phyloP scores from a whole-genome alignment of 768 basidiomycete species.

The Leccinum subtestaceum region DNA sequence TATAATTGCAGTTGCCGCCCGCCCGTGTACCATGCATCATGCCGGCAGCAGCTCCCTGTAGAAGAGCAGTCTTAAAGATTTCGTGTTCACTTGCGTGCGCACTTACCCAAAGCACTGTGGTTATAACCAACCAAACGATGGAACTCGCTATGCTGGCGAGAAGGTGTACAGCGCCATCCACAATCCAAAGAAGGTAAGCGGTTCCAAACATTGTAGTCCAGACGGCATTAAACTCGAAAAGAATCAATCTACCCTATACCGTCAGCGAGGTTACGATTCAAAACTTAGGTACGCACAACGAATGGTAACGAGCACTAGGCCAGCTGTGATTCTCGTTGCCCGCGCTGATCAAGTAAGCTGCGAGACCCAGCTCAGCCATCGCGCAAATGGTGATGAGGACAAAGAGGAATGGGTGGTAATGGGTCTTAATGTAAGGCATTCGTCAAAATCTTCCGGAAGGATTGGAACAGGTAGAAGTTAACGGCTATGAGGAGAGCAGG shows the following conservation, averaged over 20 bases:
- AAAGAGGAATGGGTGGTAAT: constrained; percentile 63
- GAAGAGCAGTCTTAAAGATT: constrained; percentile 4
- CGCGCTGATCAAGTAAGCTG: constrained; percentile 67
- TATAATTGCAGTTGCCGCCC: constrained; percentile 57
- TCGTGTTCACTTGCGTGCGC: background rate
- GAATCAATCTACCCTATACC: constrained; percentile 43
- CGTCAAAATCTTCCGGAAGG: constrained; percentile 12
- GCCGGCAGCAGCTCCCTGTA: constrained; percentile 64
- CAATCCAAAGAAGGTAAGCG: constrained; percentile 69
- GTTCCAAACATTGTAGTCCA: constrained; percentile 76
- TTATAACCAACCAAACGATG: constrained; percentile 66
- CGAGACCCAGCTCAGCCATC: constrained; percentile 71
- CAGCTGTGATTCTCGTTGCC: constrained; percentile 63
- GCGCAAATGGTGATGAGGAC: constrained; percentile 63
- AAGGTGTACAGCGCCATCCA: constrained; percentile 61
- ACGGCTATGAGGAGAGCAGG: constrained; percentile 12
- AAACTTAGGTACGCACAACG: constrained; percentile 44
- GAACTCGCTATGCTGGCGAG: constrained; percentile 79
- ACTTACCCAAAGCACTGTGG: constrained; percentile 66
- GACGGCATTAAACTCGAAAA: constrained; percentile 60
- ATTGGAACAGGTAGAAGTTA: constrained; percentile 11
- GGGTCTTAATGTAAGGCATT: constrained; percentile 46
- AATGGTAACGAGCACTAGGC: constrained; percentile 61
- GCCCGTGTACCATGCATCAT: constrained; percentile 62
- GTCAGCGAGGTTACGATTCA: constrained; percentile 5